Evolutionary conservation across 495 filamentous ascomycete species (phyloP).

Genomic region (Viridothelium virens): DNA sequence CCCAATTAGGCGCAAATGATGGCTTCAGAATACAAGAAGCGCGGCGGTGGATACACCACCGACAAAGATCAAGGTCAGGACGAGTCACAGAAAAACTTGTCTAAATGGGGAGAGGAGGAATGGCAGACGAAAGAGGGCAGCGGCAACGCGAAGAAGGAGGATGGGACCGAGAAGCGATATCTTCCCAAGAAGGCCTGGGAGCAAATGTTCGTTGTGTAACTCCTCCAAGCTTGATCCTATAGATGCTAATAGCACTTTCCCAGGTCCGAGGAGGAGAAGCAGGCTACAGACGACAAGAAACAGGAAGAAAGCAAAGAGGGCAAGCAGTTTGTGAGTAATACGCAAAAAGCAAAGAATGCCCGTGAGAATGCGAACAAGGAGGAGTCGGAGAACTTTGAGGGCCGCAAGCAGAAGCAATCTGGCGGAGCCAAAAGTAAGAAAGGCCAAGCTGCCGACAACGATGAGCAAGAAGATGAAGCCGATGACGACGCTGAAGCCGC

Average conservation of each 20-base stretch:
- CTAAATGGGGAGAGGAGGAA: conserved; percentile 42
- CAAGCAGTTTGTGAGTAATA: conserved; percentile 43
- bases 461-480: conserved; percentile 15
- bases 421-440: conserved; percentile 5
- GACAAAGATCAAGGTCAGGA: conserved; percentile 38
- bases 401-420: conserved; percentile 21
- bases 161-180: conserved; percentile 43
- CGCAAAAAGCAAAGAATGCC: conserved; percentile 34
- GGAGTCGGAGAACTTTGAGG: conserved; percentile 25
- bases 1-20: conserved; percentile 42
- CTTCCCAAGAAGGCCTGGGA: conserved; percentile 46
- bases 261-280: conserved; percentile 37
- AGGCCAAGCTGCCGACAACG: conserved; percentile 13
- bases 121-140: conserved; percentile 47
- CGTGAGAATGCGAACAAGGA: conserved; percentile 32
- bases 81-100: conserved; percentile 38
- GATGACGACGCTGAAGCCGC: conserved; percentile 20
- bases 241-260: background rate
- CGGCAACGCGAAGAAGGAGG: conserved; percentile 39
- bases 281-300: conserved; percentile 43
- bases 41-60: conserved; percentile 44
- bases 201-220: conserved; percentile 27
- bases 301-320: conserved; percentile 36
- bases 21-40: conserved; percentile 46
- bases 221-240: background rate